These are phyloP conservation scores for Tetrapisispora fleetii DNA, from an alignment of 805 yeast species.

Conservation along the genomic window DNA sequence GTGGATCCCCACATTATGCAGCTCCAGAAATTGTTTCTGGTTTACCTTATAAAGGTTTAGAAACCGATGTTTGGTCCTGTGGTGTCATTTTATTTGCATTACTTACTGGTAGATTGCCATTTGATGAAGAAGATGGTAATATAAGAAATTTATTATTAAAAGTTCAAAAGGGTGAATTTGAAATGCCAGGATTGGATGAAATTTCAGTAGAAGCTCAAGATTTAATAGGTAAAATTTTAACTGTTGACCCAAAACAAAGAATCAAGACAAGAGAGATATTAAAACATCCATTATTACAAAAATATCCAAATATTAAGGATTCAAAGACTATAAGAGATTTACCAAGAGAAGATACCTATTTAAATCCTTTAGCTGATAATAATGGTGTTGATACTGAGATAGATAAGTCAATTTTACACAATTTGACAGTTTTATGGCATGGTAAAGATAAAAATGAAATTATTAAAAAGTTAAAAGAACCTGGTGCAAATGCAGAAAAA, in stretches of 20 bases:
- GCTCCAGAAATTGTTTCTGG: conserved; percentile 98
- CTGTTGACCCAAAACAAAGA: conserved; percentile 71
- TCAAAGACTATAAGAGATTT: conserved; percentile 29
- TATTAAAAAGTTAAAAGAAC: conserved; percentile 40
- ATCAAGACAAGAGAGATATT: conserved; percentile 70
- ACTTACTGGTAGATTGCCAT: conserved; percentile 89
- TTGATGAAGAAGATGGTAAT: conserved; percentile 78
- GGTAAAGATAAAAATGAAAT: conserved; percentile 53
- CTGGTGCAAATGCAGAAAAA: conserved; percentile 63
- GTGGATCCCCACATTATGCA: conserved; percentile 98
- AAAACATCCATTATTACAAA: conserved; percentile 69
- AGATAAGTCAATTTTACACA: conserved; percentile 66
- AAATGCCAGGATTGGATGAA: conserved; percentile 68
- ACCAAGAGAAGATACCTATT: conserved; percentile 32
- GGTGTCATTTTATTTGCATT: conserved; percentile 92
- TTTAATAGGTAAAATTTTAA: conserved; percentile 68
- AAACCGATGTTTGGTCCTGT: conserved; percentile 96
- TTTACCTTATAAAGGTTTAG: conserved; percentile 89
- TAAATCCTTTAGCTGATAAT: conserved; percentile 30
- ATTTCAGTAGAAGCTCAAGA: conserved; percentile 81
- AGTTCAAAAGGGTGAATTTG: conserved; percentile 82
- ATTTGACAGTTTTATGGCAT: conserved; percentile 71
- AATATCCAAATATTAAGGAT: conserved; percentile 42
- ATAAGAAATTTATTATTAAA: conserved; percentile 77
- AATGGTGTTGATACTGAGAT: conserved; percentile 35